Conservation (phyloP, 306 rosid species). For the Astragalus membranaceus region DNA sequence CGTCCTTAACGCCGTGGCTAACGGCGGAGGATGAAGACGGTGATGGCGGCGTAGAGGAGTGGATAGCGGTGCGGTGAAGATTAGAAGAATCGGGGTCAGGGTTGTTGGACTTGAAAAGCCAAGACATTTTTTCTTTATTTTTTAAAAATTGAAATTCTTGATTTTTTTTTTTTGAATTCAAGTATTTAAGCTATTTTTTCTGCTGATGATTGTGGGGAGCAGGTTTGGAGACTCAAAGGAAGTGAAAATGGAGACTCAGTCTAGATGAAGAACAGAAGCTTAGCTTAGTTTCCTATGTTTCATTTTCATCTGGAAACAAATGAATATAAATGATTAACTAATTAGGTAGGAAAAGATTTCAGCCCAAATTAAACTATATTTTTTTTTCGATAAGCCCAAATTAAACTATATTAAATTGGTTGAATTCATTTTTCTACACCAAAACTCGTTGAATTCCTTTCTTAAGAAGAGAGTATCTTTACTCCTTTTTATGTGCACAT, state of each 20-base stretch:
- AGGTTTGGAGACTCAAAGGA: neutral
- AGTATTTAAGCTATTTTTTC: neutral
- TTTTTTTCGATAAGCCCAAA: too few relatives aligned
- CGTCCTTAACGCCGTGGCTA: slow-evolving; percentile 42
- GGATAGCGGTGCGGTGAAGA: slow-evolving; percentile 7
- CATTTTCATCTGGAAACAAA: neutral
- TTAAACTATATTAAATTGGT: neutral
- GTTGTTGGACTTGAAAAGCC: slow-evolving; percentile 61
- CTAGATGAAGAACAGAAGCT: neutral
- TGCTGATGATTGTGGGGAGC: neutral
- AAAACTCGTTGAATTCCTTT: neutral
- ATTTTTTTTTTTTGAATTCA: neutral
- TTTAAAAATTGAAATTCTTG: neutral
- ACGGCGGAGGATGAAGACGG: slow-evolving; percentile 14
- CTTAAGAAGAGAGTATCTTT: neutral
- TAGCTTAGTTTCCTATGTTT: neutral
- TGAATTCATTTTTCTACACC: neutral
- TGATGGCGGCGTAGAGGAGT: slow-evolving; percentile 19
- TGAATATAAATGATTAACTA: too few relatives aligned
- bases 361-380: neutral
- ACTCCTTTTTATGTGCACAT: too few relatives aligned
- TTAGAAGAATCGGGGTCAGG: slow-evolving; percentile 19
- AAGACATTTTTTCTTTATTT: slow-evolving; percentile 47
- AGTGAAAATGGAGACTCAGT: neutral
- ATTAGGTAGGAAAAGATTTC: neutral